These are phyloP conservation scores for Centrapalus pauciflorus DNA, from an alignment of 129 eudicot species.

Conservation along the genomic window DNA sequence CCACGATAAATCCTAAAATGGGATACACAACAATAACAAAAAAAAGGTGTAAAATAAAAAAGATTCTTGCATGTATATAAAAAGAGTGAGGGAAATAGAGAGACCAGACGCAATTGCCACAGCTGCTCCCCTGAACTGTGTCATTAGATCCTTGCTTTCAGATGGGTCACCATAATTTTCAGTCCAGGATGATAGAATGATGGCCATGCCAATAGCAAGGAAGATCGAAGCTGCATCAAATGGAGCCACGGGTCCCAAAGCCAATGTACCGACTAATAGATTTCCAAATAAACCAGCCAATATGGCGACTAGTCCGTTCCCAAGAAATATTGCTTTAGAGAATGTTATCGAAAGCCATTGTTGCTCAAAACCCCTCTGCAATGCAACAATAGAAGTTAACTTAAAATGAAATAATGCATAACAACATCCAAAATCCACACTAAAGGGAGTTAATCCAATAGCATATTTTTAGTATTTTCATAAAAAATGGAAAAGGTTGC, in stretches of 20 bases:
- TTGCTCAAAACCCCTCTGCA: constrained; percentile 92
- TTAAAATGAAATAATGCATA: neutral
- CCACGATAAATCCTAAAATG: no score
- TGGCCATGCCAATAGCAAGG: constrained; percentile 88
- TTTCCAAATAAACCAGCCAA: constrained; percentile 92
- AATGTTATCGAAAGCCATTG: constrained; percentile 97
- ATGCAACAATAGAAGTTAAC: constrained; percentile 9
- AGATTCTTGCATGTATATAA: no score
- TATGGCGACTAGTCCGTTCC: constrained; percentile 96
- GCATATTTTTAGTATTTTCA: neutral
- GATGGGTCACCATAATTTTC: constrained; percentile 96
- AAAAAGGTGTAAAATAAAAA: no score
- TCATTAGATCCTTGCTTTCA: constrained; percentile 76
- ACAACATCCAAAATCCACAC: neutral
- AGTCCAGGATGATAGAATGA: constrained; percentile 82
- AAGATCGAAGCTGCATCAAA: constrained; percentile 94
- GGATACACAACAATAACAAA: no score
- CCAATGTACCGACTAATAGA: constrained; percentile 68
- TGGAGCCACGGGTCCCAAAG: constrained; percentile 91
- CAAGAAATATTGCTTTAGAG: constrained; percentile 96
- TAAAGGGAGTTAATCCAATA: neutral
- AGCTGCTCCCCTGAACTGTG: constrained; percentile 97
- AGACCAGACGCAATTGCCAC: constrained; percentile 97
- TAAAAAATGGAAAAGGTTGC: no score
- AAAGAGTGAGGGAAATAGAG: neutral